phyloP scores from a whole-genome alignment of 306 rosid species.

The Carpinus viminea region DNA sequence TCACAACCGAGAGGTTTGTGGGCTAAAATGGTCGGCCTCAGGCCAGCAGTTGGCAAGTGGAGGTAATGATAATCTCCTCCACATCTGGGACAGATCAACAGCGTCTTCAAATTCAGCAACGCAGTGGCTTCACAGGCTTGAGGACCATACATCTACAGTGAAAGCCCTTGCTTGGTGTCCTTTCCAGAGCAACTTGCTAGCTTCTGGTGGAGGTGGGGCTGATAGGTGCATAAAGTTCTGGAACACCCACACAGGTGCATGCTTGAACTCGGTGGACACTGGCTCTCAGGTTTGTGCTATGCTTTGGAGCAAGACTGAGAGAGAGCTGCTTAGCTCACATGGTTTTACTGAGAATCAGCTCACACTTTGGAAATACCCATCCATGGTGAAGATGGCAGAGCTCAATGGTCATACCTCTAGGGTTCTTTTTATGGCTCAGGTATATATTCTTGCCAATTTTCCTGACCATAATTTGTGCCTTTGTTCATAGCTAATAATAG shows the following conservation, averaged over 20 bases:
- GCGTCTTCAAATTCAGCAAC: slow-evolving; percentile 53
- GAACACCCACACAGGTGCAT: slow-evolving; percentile 66
- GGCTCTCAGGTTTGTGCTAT: slow-evolving; percentile 44
- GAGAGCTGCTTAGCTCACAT: slow-evolving; percentile 85
- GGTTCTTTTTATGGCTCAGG: slow-evolving; percentile 46
- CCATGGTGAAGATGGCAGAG: slow-evolving; percentile 40
- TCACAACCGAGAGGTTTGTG: slow-evolving; percentile 76
- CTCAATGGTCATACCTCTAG: slow-evolving; percentile 83
- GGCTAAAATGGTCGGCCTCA: slow-evolving; percentile 79
- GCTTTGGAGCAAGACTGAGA: slow-evolving; percentile 83
- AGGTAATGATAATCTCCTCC: slow-evolving; percentile 74
- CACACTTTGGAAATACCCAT: slow-evolving; percentile 62
- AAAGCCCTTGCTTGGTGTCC: slow-evolving; percentile 85
- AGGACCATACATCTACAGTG: slow-evolving; percentile 53
- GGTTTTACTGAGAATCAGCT: slow-evolving; percentile 73
- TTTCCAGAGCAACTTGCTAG: slow-evolving; percentile 58
- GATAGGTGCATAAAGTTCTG: slow-evolving; percentile 56
- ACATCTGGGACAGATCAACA: slow-evolving; percentile 62
- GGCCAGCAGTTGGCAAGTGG: slow-evolving; percentile 83
- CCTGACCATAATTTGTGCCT: background rate
- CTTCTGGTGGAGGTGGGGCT: slow-evolving; percentile 52
- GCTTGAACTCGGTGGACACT: slow-evolving; percentile 58
- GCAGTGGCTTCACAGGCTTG: slow-evolving; percentile 60
- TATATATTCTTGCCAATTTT: background rate
- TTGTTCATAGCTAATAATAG: background rate